Base-by-base conservation (phyloP, 2,329 filamentous ascomycete species). In the Cytospora schulzeri region DNA sequence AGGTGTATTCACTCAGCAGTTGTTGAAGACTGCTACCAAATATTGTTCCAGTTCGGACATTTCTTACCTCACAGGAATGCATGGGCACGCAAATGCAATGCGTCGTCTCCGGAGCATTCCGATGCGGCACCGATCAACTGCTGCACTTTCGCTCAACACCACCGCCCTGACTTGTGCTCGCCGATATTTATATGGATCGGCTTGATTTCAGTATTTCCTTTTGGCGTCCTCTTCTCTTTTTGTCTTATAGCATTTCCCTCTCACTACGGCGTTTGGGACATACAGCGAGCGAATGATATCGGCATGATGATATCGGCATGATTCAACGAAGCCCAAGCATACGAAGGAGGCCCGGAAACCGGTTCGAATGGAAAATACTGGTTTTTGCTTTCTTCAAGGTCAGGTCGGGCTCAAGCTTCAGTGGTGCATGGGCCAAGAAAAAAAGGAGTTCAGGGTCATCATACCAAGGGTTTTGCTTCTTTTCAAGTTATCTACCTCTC, bases 281-380 rank as follows among this genome's bases (percentile, higher is more conserved):
- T 50, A 26, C 54, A 65, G 65, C 62, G 65, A 57, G 65, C 59
- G 65, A 60, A 52, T 51, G 9, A 31, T 65, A 33, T 55, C 45
- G 55, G 62, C 57, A n/a, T n/a, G n/a, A 52, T 51, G 9, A 31
- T 65, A 33, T 55, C 45, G 55, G 62, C 57, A 61, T 65, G 56
- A 60, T 53, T 54, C 58, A 65, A 22, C 41, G 62, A 66, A 22
- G 67, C 66, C 65, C 64, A 65, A 59, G 68, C 64, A 70, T 62
- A 70, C 67, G 69, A 64, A 11, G 63, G 54, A 19, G 60, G 67
- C 58, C 51, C 53, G 45, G 45, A 53, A 57, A 59, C 31, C 41
- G 53, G 57, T 58, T 48, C 11, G 48, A 41, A 57, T 48, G 57
- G 65, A 58, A 61, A 65, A 67, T 45, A 52, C 28, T 51, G 63